phyloP scores from a whole-genome alignment of 2,329 filamentous ascomycete species.

The Epichloe bromicola region DNA sequence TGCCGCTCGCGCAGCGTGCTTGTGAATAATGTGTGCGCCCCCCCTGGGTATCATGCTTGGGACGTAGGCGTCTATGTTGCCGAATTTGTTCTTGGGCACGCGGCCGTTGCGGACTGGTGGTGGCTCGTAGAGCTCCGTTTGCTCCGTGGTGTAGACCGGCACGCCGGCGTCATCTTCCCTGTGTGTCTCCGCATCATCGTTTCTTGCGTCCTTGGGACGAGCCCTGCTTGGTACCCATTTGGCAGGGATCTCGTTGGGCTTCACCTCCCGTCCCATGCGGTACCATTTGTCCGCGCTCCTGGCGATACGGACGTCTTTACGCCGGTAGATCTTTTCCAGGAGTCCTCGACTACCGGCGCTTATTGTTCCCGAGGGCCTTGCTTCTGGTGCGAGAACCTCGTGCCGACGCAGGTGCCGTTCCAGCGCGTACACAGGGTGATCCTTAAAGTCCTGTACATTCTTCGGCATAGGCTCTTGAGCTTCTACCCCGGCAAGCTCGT shows the following conservation, averaged over 20 bases:
- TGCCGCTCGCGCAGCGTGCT: conserved; percentile 56
- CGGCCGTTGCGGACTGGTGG: conserved; percentile 62
- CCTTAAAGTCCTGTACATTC: conserved; percentile 77
- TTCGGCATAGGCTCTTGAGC: conserved; percentile 73
- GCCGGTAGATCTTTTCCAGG: conserved; percentile 69
- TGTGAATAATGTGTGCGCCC: conserved; percentile 59
- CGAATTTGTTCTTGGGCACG: conserved; percentile 83
- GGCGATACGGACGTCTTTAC: conserved; percentile 66
- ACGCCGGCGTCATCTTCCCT: conserved; percentile 27
- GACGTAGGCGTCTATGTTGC: conserved; percentile 89
- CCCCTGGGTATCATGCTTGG: conserved; percentile 71
- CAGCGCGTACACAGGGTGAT: conserved; percentile 71
- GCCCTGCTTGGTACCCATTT: conserved; percentile 53
- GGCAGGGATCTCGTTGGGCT: conserved; percentile 63
- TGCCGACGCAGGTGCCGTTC: conserved; percentile 73
- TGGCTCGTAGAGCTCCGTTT: conserved; percentile 62
- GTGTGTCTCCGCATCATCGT: conserved; percentile 16
- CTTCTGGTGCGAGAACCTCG: conserved; percentile 64
- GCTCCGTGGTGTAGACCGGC: conserved; percentile 46
- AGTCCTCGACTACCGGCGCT: conserved; percentile 48
- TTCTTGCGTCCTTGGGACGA: conserved; percentile 14
- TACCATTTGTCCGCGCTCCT: conserved; percentile 85
- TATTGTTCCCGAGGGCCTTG: conserved; percentile 63
- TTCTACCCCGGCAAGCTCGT: conserved; percentile 57
- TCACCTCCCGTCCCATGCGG: conserved; percentile 69